Evolutionary conservation across 2,329 filamentous ascomycete genomes (phyloP).

Genomic region (Colletotrichum melonis): DNA sequence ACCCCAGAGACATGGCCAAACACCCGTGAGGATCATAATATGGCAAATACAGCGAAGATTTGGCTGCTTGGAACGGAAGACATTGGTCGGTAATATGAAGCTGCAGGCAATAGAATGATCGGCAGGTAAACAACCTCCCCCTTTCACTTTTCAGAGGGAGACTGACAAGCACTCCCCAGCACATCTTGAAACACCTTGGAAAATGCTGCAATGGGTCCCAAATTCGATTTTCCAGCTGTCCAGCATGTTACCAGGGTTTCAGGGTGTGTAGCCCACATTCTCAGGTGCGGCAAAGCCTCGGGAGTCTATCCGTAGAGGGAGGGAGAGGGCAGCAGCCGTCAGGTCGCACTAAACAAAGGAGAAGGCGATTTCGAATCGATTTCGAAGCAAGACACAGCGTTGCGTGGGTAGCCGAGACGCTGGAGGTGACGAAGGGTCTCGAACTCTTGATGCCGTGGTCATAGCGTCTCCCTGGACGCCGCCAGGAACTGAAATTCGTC

Average conservation of each 20-base stretch:
- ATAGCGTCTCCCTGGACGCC: constrained; percentile 8
- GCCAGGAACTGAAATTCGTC: constrained; percentile 14
- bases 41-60: background rate
- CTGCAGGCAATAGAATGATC: constrained; percentile 6
- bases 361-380: background rate
- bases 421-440: background rate
- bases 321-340: background rate
- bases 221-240: background rate
- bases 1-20: constrained; percentile 15
- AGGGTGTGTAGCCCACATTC: constrained; percentile 24
- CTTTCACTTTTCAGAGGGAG: background rate
- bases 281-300: constrained; percentile 23
- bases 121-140: constrained; percentile 16
- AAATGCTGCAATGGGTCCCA: constrained; percentile 20
- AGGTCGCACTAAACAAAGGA: constrained; percentile 12
- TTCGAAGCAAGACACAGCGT: constrained; percentile 17
- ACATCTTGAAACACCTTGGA: constrained; percentile 19
- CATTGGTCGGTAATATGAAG: constrained; percentile 7
- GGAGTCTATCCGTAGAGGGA: background rate
- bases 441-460: background rate
- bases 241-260: constrained; percentile 20
- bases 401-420: constrained; percentile 1
- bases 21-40: constrained; percentile 18
- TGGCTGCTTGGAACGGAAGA: constrained; percentile 20
- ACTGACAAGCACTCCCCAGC: constrained; percentile 6